Base-by-base conservation (phyloP, 805 yeast species). In the Ogataea zsoltii region DNA sequence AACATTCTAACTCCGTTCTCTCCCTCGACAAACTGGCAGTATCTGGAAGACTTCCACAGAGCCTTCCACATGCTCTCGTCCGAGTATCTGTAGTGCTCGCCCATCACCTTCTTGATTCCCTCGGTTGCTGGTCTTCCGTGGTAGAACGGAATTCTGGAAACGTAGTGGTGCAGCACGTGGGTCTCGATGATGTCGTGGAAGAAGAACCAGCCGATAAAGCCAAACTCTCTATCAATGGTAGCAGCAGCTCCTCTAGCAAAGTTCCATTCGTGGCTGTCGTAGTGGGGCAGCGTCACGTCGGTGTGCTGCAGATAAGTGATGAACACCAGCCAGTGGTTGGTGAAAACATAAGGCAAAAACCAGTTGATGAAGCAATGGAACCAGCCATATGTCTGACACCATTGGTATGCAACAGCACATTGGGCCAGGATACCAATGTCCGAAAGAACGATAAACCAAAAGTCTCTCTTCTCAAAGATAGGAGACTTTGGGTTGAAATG, bases 171-270 rank as follows among this genome's bases (percentile, higher is more conserved):
- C 58, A 85, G 75, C 44, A 88, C 96, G 64, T 88, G 96, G 42
- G 96, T 88, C 71, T 88, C 96, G 61, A 88, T 87, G 61, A 88
- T 88, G 65, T 86, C 95, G 68, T 88, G 96, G 81, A 88, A 84
- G 59, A 85, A 71, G 75, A 79, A 78, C 62, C 78, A 72, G 46
- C 96, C 96, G 51, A 85, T 72, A 63, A 87, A 83, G 25, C 92
- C 91, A 62, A 86, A 85, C 61, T 86, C 82, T 61, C 96, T 75
- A 68, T 88, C 96, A 51, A 88, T 82, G 46, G 96, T 88, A 49
- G 92, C 87, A 45, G 94, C 91, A 25, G 96, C 96, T 55, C 96
- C 96, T 62, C 91, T 79, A 41, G 91, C 90, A 64, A 85, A 86
- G 56, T 77, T 87, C 96, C 96, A 88, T 66, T 82, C 83, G 32